Base-by-base conservation (phyloP, 1,284 basidiomycete genomes). In the Anthracocystis setariae region DNA sequence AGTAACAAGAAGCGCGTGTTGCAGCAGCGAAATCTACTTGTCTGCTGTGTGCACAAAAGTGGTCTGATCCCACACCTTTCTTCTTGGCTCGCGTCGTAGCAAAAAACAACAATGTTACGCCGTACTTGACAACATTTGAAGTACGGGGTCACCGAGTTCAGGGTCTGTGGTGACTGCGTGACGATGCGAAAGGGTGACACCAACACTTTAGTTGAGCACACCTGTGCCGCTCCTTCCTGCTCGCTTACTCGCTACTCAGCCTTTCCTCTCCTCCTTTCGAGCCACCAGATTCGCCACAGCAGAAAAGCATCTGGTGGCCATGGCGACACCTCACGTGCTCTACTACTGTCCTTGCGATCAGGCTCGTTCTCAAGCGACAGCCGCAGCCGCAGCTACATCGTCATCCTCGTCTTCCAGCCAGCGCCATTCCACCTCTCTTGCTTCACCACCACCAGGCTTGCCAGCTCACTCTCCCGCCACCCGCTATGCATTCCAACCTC, bases 401-500 rank as follows among this genome's bases (percentile, higher is more conserved):
- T 23, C 53, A 7, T 56, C 48, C 24, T 33, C 60, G 8, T 49
- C 51, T 1, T 38, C 50, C 15, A 29, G 5, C 29, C 29, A 29
- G 29, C 29, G 29, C 29, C 29, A 29, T 29, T 29, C 29, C 29
- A 29, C 29, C 12, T 29, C 29, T 29, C 37, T 67, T 1, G 37
- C 23, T n/a, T 32, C 57, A 17, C 56, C 55, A 21, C 61, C 70
- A 20, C 65, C 64, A 10, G 55, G 53, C 39, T 40, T 73, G 32
- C 70, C 70, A 5, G 60, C 70, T 5, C 47, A 43, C 33, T 68
- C 70, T n/a, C 46, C 70, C 29, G 70, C 70, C 23, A 59, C 73
- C 4, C 45, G 57, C 8, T 75, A 75, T 39, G 55, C 64, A 8
- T 71, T 68, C 33, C 91, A 94, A 76, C 88, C 90, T 2, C 87